Conservation (phyloP, 192 early-diverging fungal species). For the Coemansia sp. region DNA sequence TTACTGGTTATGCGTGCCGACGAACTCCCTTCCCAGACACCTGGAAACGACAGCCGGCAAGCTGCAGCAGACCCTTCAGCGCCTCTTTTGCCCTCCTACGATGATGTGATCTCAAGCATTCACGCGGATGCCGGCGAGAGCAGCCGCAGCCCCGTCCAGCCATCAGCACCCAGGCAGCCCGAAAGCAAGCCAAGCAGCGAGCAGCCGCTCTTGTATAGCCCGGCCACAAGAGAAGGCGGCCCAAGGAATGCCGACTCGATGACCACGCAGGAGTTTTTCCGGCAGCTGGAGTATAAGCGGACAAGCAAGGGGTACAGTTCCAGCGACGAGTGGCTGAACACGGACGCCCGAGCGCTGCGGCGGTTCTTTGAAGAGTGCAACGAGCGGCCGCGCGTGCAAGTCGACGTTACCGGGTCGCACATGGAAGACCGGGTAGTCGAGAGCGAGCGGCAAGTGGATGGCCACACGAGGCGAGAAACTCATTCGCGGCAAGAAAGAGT, state of each 20-base stretch:
- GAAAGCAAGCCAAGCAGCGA: neutral
- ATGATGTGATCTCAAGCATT: constrained; percentile 28
- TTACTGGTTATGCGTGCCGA: too few relatives aligned
- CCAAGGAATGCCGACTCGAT: constrained; percentile 1
- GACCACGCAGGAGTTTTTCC: constrained; percentile 46
- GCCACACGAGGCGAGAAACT: neutral
- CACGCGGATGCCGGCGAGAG: constrained; percentile 11
- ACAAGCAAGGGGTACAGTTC: constrained; percentile 44
- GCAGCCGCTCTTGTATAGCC: constrained; percentile 6
- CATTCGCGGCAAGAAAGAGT: constrained; percentile 24
- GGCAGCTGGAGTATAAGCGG: constrained; percentile 41
- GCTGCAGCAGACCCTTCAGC: constrained; percentile 19
- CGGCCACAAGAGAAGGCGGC: neutral
- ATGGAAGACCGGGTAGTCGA: constrained; percentile 15
- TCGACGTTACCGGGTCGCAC: constrained; percentile 39
- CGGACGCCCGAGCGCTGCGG: constrained; percentile 20
- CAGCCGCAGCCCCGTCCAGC: constrained; percentile 15
- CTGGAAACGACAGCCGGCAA: neutral
- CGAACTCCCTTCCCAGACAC: too few relatives aligned
- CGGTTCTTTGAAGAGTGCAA: constrained; percentile 42
- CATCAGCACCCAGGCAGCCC: neutral
- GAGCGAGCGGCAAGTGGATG: neutral
- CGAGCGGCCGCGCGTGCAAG: constrained; percentile 37
- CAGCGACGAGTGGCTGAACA: constrained; percentile 45
- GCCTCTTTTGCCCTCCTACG: constrained; percentile 34